Conservation (phyloP, 2,329 filamentous ascomycete genomes). For the Fusarium compactum region DNA sequence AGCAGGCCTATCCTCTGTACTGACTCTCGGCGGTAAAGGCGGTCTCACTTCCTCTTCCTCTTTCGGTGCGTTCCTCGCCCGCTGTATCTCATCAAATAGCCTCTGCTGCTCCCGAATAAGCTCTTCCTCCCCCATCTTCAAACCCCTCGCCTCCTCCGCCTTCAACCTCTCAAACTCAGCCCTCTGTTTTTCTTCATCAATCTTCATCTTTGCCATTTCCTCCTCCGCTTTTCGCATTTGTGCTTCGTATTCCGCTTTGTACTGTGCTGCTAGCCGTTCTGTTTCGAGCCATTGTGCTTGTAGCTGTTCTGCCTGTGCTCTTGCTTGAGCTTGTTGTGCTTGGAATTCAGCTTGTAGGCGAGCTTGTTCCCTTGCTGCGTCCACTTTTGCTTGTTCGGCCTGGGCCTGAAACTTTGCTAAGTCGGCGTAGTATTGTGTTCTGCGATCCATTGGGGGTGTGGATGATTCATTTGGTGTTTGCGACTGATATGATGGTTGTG, state of each 20-base stretch:
- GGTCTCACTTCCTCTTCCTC: neutral
- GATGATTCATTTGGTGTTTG: neutral
- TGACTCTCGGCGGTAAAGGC: slow-evolving; percentile 22
- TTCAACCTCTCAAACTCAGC: slow-evolving; percentile 10
- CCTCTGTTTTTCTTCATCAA: slow-evolving; percentile 14
- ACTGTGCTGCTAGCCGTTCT: slow-evolving; percentile 40
- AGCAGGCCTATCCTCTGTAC: slow-evolving; percentile 17
- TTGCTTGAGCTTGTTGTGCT: neutral
- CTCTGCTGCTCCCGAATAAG: slow-evolving; percentile 32
- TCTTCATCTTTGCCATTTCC: slow-evolving; percentile 21
- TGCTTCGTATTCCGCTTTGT: slow-evolving; percentile 32
- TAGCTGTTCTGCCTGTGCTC: slow-evolving; percentile 21
- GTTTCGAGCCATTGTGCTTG: slow-evolving; percentile 38
- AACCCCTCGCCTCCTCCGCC: slow-evolving; percentile 17
- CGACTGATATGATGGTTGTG: neutral
- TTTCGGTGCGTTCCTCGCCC: neutral
- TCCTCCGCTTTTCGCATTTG: slow-evolving; percentile 22
- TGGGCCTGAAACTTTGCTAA: neutral
- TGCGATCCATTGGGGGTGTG: neutral
- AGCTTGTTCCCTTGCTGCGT: slow-evolving; percentile 1
- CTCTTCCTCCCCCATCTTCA: slow-evolving; percentile 18
- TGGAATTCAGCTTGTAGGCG: neutral
- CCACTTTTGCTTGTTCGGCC: neutral
- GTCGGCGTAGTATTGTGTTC: neutral
- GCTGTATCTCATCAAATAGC: slow-evolving; percentile 33